Evolutionary conservation across 345 rosid genomes (phyloP).

Genomic region (Mercurialis annua): DNA sequence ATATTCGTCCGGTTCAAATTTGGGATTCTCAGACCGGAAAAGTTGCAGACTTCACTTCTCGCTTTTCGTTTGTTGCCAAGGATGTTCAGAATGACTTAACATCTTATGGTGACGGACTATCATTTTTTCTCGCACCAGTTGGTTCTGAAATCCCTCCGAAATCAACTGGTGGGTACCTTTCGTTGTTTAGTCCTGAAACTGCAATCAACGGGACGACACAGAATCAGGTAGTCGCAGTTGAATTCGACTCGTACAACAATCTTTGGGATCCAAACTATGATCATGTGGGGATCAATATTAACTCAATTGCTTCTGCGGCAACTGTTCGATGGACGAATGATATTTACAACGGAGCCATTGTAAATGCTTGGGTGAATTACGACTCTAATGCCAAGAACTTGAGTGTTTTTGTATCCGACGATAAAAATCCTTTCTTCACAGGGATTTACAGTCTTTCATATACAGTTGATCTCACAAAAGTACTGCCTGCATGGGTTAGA

Average conservation of each 20-base stretch:
- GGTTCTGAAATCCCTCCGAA: constrained; percentile 31
- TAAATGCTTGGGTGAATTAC: constrained; percentile 46
- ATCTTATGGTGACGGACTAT: constrained; percentile 35
- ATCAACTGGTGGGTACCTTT: constrained; percentile 42
- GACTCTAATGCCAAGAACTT: constrained; percentile 38
- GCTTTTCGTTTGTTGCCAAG: constrained; percentile 36
- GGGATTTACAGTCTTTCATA: constrained; percentile 37
- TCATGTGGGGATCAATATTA: constrained; percentile 51
- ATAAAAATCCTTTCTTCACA: constrained; percentile 23
- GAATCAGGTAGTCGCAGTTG: constrained; percentile 40
- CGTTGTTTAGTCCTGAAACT: constrained; percentile 21
- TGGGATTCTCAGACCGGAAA: constrained; percentile 37
- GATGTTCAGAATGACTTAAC: not conserved
- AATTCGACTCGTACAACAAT: constrained; percentile 41
- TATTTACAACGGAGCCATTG: constrained; percentile 30
- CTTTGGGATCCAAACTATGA: constrained; percentile 38
- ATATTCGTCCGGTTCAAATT: constrained; percentile 29
- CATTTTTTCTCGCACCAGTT: constrained; percentile 45
- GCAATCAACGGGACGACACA: constrained; percentile 3
- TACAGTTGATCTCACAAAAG: constrained; percentile 32
- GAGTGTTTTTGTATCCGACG: constrained; percentile 40
- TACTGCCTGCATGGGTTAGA: constrained; percentile 38
- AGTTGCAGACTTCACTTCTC: constrained; percentile 43
- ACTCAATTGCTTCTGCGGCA: constrained; percentile 34
- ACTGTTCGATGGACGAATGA: constrained; percentile 27